Base-by-base conservation (phyloP, 441 rosid species). In the Pelargonium citronellum region DNA sequence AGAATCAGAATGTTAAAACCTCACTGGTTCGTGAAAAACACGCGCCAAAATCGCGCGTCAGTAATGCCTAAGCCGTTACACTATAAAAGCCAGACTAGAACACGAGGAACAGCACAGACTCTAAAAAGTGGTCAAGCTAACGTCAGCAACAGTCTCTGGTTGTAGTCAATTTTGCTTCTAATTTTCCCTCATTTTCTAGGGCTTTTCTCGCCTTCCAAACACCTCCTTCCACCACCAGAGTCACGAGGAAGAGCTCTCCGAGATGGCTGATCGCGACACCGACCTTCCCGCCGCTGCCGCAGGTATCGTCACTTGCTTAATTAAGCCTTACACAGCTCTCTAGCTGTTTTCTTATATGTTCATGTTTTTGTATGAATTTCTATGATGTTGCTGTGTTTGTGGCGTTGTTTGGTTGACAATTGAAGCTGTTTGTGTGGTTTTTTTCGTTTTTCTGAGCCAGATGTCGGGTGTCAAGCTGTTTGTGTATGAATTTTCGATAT, bases 211-310 rank as follows among this genome's bases (percentile, higher is more conserved):
- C 22, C 9, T 6, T 20, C 61, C 61, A 55, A 55, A 55, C 61
- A 55, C 61, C 39, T 34, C 39, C 39, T 34, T 34, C 39, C 39
- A 34, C 39, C 39, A 34, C 39, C 7, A 34, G 7, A 34, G 39
- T 34, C 39, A 5, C 39, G 39, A 34, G 39, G 39, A 34, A 34
- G 39, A 16, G 19, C 61, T 55, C 61, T 20, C 22, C 7, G 17
- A 55, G 61, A 55, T 55, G 61, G 61, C 61, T 8, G 61, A 55
- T 55, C 22, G 15, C 61, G 61, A 55, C 19, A 4, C 39, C 39
- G 39, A 34, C 39, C 61, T 55, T 16, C 61, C 61, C 61, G 61
- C 61, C 61, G 61, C 61, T 24, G 61, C 61, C 61, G 61, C 61
- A 19, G 61, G 61, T 55, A 55, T 55, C 20, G 39, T 4, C 9